Evolutionary conservation across 2,329 filamentous ascomycete genomes (phyloP).

Genomic region (Scedosporium aurantiacum): DNA sequence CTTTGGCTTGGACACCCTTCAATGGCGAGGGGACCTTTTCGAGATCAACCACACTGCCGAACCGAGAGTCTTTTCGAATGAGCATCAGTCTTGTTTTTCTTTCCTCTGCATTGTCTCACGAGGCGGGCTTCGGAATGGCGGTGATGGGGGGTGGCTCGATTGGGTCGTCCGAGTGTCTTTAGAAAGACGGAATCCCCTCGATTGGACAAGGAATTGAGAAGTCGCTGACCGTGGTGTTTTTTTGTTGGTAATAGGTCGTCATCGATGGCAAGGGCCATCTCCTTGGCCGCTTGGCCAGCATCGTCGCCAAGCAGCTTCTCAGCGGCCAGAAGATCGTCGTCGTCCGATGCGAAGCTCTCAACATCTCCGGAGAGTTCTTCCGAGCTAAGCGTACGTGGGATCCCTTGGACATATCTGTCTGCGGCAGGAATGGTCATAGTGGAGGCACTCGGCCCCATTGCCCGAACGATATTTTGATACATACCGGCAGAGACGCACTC

Average conservation of each 20-base stretch:
- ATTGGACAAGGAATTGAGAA: background rate
- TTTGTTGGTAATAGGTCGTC: conserved; percentile 56
- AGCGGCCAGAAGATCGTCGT: conserved; percentile 99
- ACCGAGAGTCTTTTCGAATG: background rate
- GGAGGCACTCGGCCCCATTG: background rate
- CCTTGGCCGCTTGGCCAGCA: conserved; percentile 95
- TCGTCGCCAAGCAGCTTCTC: conserved; percentile 97
- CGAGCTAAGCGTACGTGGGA: conserved; percentile 92
- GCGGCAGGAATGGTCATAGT: background rate
- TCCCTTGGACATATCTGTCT: background rate
- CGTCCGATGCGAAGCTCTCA: conserved; percentile 96
- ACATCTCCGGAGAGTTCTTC: conserved; percentile 99
- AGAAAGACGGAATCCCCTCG: background rate
- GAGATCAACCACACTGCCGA: background rate
- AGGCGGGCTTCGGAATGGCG: background rate
- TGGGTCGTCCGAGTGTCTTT: background rate
- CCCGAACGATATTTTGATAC: too few species aligned
- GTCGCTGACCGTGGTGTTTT: conserved; percentile 1
- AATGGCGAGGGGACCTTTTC: background rate
- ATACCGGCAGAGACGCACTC: background rate
- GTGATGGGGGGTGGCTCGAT: background rate
- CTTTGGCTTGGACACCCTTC: background rate
- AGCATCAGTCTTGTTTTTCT: background rate
- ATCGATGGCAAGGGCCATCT: conserved; percentile 99
- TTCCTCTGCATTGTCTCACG: background rate